Evolutionary conservation across 1,139 yeast species (phyloP).

Genomic region (Pichia kudriavzevii): DNA sequence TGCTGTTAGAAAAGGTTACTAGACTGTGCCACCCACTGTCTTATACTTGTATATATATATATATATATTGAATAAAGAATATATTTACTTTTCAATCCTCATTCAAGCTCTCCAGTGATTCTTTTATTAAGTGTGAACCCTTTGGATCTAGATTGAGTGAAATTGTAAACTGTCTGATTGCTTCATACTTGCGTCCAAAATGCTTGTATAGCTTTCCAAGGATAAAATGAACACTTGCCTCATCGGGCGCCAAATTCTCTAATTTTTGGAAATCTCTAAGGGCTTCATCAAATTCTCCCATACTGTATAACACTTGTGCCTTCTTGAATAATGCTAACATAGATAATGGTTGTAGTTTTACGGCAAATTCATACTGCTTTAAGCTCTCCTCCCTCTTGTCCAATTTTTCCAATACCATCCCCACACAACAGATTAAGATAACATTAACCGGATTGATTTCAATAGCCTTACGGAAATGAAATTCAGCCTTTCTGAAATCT

Average conservation of each 20-base stretch:
- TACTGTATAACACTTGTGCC: slow-evolving; percentile 70
- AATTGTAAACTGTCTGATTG: slow-evolving; percentile 78
- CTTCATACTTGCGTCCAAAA: slow-evolving; percentile 65
- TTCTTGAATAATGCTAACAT: slow-evolving; percentile 85
- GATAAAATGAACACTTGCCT: slow-evolving; percentile 85
- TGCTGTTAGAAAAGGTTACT: slow-evolving; percentile 49
- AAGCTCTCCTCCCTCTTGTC: slow-evolving; percentile 67
- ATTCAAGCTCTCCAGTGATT: slow-evolving; percentile 57
- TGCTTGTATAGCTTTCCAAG: slow-evolving; percentile 82
- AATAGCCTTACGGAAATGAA: slow-evolving; percentile 81
- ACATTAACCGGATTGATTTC: slow-evolving; percentile 87
- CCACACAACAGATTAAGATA: slow-evolving; percentile 86
- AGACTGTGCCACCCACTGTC: slow-evolving; percentile 3
- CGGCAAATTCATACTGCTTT: slow-evolving; percentile 76
- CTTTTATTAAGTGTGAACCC: slow-evolving; percentile 80
- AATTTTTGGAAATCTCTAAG: slow-evolving; percentile 66
- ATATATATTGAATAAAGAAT: neutral
- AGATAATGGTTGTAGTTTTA: slow-evolving; percentile 75
- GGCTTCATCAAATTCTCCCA: slow-evolving; percentile 68
- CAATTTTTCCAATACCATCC: slow-evolving; percentile 82
- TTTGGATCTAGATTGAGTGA: slow-evolving; percentile 92
- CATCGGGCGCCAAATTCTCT: slow-evolving; percentile 79
- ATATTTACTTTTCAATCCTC: slow-evolving; percentile 10
- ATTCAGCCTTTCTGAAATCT: slow-evolving; percentile 74
- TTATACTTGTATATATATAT: slow-evolving; percentile 6